phyloP scores from a whole-genome alignment of 495 filamentous ascomycete genomes.

The Neurospora africana region DNA sequence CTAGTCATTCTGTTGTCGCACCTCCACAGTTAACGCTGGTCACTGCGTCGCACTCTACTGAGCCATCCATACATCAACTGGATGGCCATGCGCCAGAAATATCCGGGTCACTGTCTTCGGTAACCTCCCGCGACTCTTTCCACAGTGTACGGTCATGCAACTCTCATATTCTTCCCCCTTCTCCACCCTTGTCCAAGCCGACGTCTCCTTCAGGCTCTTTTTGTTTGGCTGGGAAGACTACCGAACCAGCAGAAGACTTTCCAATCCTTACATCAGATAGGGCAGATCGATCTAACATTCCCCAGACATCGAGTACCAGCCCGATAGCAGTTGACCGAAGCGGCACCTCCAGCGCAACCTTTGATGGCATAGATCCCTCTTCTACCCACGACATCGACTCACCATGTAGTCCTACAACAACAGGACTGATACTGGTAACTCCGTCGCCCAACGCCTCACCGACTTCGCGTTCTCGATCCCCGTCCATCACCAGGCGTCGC shows the following conservation, averaged over 20 bases:
- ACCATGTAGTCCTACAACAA: conserved; percentile 5
- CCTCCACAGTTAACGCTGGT: conserved; percentile 25
- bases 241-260: conserved; percentile 1
- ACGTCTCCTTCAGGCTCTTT: conserved; percentile 30
- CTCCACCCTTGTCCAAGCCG: conserved; percentile 34
- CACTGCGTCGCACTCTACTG: conserved; percentile 22
- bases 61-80: not conserved
- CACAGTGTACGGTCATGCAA: conserved; percentile 51
- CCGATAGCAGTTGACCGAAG: not conserved
- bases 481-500: conserved; percentile 1
- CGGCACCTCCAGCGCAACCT: conserved; percentile 1
- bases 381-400: conserved; percentile 7
- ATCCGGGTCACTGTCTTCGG: conserved; percentile 17
- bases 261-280: conserved; percentile 29
- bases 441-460: conserved; percentile 2
- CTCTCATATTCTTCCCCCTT: conserved; percentile 38
- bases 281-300: conserved; percentile 30
- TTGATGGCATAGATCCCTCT: conserved; percentile 4
- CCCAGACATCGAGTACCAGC: conserved; percentile 7
- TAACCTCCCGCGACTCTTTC: conserved; percentile 31
- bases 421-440: not conserved
- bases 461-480: not conserved
- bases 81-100: conserved; percentile 4
- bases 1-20: conserved; percentile 25
- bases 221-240: conserved; percentile 22